A percentile compares a stretch with the other conserved stretches of the same genome.
Conservation (phyloP, 306 rosid species). For the Pueraria montana region DNA sequence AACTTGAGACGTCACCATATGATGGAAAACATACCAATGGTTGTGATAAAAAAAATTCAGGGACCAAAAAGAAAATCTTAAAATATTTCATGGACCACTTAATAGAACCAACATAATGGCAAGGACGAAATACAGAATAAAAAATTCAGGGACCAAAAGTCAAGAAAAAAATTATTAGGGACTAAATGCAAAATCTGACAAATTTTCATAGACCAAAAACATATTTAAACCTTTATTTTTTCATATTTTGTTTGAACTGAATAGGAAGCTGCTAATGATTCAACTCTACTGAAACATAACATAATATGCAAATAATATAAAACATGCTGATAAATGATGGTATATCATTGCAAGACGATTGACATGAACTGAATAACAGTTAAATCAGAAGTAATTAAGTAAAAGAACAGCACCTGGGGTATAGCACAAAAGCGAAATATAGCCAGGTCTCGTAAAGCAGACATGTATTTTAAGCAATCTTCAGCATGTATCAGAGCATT, state of each 20-base stretch:
- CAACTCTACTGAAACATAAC: conserved; percentile 28
- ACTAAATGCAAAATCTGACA: too few relatives aligned
- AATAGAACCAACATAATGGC: too few relatives aligned
- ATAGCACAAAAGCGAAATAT: conserved; percentile 95
- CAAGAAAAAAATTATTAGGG: too few relatives aligned
- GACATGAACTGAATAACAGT: conserved; percentile 29
- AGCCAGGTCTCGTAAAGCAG: conserved; percentile 66
- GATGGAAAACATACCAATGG: too few relatives aligned
- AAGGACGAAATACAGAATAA: too few relatives aligned
- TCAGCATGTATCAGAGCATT: conserved; percentile 81
- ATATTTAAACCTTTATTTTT: too few relatives aligned
- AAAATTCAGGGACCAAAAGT: too few relatives aligned
- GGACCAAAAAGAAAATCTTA: too few relatives aligned
- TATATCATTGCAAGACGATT: conserved; percentile 39
- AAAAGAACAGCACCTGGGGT: conserved; percentile 82
- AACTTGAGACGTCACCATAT: too few relatives aligned
- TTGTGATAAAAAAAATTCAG: too few relatives aligned
- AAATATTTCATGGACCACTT: too few relatives aligned
- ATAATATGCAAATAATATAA: conserved; percentile 21
- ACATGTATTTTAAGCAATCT: conserved; percentile 85
- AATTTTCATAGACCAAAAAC: too few relatives aligned
- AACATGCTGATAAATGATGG: conserved; percentile 38
- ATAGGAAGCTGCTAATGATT: conserved; percentile 25
- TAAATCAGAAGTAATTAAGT: conserved; percentile 17
- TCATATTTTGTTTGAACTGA: conserved; percentile 28